Percentiles rank a stretch among this genome's conserved stretches.
These are phyloP conservation scores for Penicillium samsonianum DNA, from an alignment of 495 filamentous ascomycete genomes.

Conservation along the genomic window DNA sequence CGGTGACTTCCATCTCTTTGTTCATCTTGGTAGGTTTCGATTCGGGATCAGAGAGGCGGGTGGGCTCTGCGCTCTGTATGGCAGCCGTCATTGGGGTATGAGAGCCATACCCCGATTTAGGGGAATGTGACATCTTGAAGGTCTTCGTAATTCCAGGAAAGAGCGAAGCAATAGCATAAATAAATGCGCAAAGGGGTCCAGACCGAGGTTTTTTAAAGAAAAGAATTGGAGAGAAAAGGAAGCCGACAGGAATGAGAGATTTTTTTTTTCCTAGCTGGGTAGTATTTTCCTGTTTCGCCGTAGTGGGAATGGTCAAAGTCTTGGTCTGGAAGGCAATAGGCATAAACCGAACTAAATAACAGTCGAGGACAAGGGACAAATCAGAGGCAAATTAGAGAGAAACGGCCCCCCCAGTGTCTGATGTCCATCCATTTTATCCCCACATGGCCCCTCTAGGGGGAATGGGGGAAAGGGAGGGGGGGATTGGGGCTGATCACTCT, in stretches of 20 bases:
- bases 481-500: neutral
- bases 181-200: neutral
- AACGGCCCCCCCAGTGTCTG: neutral
- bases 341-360: neutral
- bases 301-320: neutral
- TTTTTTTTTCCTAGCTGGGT: slow-evolving; percentile 2
- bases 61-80: slow-evolving; percentile 19
- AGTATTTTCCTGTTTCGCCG: slow-evolving; percentile 2
- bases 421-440: neutral
- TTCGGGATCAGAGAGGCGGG: slow-evolving; percentile 13
- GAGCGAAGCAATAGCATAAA: neutral
- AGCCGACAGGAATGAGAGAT: neutral
- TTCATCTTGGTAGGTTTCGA: slow-evolving; percentile 12
- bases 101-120: slow-evolving; percentile 8
- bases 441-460: slow-evolving; percentile 1
- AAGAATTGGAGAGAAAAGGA: neutral
- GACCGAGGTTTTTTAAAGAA: neutral
- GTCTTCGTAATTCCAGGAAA: neutral
- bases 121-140: slow-evolving; percentile 16
- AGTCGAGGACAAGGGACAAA: neutral
- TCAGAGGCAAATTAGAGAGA: neutral
- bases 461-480: neutral
- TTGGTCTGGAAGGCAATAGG: neutral
- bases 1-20: slow-evolving; percentile 19
- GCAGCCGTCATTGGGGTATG: slow-evolving; percentile 18